Percentiles rank a stretch among this genome's conserved stretches.
phyloP scores from a whole-genome alignment of 352 stramenopile species.

The Globisporangium recalcitrans region DNA sequence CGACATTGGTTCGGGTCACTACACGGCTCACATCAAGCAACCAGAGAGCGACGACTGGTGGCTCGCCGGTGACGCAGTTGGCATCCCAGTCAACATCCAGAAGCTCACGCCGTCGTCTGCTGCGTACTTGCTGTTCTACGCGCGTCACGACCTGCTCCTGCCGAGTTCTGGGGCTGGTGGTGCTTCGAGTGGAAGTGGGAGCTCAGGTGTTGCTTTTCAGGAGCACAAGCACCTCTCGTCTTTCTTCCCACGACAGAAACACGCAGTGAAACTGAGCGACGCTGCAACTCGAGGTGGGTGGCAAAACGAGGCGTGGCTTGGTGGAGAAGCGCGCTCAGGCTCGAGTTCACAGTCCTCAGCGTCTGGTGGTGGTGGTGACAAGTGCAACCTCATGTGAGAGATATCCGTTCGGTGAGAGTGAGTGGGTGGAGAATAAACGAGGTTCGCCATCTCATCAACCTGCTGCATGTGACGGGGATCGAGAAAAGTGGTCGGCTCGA shows the following conservation, averaged over 20 bases:
- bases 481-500: too few species aligned
- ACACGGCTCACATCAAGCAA: constrained; percentile 64
- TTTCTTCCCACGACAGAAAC: constrained; percentile 11
- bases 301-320: constrained; percentile 5
- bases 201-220: neutral
- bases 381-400: constrained; percentile 17
- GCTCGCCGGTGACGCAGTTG: constrained; percentile 90
- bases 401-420: too few species aligned
- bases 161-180: neutral
- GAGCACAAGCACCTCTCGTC: constrained; percentile 3
- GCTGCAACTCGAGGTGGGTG: neutral
- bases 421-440: too few species aligned
- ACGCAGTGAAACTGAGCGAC: constrained; percentile 9
- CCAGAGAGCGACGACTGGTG: constrained; percentile 74
- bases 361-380: neutral
- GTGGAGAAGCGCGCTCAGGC: neutral
- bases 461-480: too few species aligned
- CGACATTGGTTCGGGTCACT: constrained; percentile 91
- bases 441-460: too few species aligned
- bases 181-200: neutral
- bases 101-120: constrained; percentile 37
- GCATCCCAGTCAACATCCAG: constrained; percentile 14
- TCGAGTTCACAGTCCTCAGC: neutral
- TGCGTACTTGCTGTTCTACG: constrained; percentile 75
- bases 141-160: constrained; percentile 36